Evolutionary conservation across 2,329 filamentous ascomycete genomes (phyloP).

Genomic region (Penicillium sp.): DNA sequence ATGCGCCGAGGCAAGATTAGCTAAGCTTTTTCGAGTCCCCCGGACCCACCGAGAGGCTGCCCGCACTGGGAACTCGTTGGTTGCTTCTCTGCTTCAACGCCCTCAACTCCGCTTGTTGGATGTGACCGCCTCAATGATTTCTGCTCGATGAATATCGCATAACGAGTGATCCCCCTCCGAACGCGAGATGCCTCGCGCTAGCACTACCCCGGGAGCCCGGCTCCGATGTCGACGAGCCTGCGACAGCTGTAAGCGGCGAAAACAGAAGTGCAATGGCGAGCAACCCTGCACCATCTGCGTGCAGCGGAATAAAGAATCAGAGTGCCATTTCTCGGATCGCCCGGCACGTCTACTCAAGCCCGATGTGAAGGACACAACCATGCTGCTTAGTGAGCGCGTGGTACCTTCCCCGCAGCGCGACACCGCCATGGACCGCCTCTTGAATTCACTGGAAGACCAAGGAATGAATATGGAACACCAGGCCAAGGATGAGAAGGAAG

Average conservation of each 20-base stretch:
- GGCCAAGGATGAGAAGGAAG: conserved; percentile 33
- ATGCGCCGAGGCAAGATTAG: too few species aligned
- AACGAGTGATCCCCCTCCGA: not conserved
- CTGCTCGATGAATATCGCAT: conserved; percentile 8
- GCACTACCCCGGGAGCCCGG: conserved; percentile 30
- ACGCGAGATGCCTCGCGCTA: conserved; percentile 33
- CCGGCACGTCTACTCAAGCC: conserved; percentile 37
- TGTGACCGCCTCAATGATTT: not conserved
- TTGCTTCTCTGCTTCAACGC: too few species aligned
- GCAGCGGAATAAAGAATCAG: conserved; percentile 43
- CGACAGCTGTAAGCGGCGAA: conserved; percentile 49
- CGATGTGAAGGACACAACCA: conserved; percentile 31
- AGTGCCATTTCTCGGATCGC: conserved; percentile 44
- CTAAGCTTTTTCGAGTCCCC: too few species aligned
- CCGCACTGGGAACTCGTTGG: too few species aligned
- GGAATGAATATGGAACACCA: conserved; percentile 32
- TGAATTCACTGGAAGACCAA: conserved; percentile 36
- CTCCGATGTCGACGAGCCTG: conserved; percentile 44
- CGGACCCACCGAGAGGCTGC: too few species aligned
- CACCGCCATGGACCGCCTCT: conserved; percentile 36
- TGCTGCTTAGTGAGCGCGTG: conserved; percentile 35
- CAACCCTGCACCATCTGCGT: conserved; percentile 55
- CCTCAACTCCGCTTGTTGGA: too few species aligned
- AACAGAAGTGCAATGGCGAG: conserved; percentile 56
- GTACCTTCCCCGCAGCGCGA: conserved; percentile 32